phyloP scores from a whole-genome alignment of 495 filamentous ascomycete species.

The Aspergillus sclerotioniger region DNA sequence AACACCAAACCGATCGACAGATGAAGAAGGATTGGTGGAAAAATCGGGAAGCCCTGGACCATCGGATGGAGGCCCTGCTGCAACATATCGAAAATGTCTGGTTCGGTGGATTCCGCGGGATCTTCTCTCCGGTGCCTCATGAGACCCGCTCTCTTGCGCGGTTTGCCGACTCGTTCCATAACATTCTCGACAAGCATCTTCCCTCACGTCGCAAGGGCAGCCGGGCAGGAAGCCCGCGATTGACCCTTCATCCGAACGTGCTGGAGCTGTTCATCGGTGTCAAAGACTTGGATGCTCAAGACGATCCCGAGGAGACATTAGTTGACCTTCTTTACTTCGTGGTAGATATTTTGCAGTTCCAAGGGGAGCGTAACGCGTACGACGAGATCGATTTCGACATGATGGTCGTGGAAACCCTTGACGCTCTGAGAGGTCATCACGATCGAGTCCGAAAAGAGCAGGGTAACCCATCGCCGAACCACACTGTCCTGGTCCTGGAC shows the following conservation, averaged over 20 bases:
- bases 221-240: conserved; percentile 44
- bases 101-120: conserved; percentile 89
- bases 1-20: conserved; percentile 55
- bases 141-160: conserved; percentile 60
- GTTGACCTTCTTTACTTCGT: conserved; percentile 94
- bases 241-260: conserved; percentile 72
- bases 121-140: conserved; percentile 72
- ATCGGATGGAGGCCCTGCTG: conserved; percentile 72
- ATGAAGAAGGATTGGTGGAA: conserved; percentile 85
- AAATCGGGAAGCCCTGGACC: conserved; percentile 74
- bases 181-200: conserved; percentile 80
- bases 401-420: conserved; percentile 79
- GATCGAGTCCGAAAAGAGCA: conserved; percentile 46
- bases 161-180: conserved; percentile 75
- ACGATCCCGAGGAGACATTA: conserved; percentile 80
- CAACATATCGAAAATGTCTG: conserved; percentile 86
- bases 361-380: conserved; percentile 93
- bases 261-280: conserved; percentile 86
- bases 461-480: conserved; percentile 64
- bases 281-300: conserved; percentile 64
- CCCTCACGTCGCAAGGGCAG: conserved; percentile 77
- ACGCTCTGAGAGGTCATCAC: conserved; percentile 78
- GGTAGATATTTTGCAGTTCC: conserved; percentile 93
- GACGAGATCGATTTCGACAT: conserved; percentile 96
- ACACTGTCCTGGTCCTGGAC: conserved; percentile 91